Evolutionary conservation across 148 eudicot species (phyloP), one percentile per base, ranked within the genome.

Genomic region (Chenopodium berlandieri): DNA sequence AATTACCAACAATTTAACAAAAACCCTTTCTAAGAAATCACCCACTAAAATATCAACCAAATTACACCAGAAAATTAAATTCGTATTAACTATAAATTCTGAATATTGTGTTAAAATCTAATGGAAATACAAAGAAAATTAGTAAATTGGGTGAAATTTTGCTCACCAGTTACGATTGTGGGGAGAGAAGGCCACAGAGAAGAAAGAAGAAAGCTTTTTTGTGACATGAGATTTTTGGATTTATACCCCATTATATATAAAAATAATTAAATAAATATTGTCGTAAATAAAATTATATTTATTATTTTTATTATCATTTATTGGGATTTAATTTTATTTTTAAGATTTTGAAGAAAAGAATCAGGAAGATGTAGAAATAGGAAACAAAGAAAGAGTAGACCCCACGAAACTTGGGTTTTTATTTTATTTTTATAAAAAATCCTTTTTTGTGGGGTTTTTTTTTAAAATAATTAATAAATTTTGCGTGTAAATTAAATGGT

Each of bases 91-190:
- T 17, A 1, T 12, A 4, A 14, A 47, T 80, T 80, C 25, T 74
- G 62, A 62, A 65, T 47, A 9, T 27, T 46, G 48, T 30, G 19
- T 66, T 11, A 40, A 47, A 7, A 7, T 20, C n/a, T 62, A 5
- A 1, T 37, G 34, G 56, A 58, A 8, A 73, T 25, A 20, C 4
- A 14, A 27, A 37, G 31, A 76, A 68, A 37, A 16, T 20, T 19
- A 78, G 75, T 67, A 56, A 68, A 67, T 50, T 54, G 37, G 73
- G 78, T 75, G 50, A 79, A 79, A 62, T 30, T 56, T 81, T 84
- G 81, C 84, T 84, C 82, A 84, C 86, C 78, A 77, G 84, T 81
- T 84, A 27, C 63, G 83, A 76, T 77, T 71, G 80, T 62, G 75
- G 84, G 78, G 83, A 80, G 83, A 86, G 83, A 80, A 74, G 76